Conservation (phyloP, 805 yeast genomes). For the Pichia manshurica region DNA sequence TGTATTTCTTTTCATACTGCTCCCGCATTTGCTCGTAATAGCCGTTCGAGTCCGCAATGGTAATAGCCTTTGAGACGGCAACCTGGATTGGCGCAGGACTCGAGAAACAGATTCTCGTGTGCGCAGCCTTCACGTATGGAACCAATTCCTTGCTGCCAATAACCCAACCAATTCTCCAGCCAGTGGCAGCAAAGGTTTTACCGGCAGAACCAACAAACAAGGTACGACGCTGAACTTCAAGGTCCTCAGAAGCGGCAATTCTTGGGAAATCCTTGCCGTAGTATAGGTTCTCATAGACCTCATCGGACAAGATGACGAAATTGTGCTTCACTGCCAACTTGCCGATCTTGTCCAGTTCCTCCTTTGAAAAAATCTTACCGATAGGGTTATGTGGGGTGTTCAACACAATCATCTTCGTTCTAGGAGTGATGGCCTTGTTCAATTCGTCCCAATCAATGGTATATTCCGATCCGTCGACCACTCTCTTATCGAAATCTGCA, state of each 20-base stretch:
- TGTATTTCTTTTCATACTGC: conserved; percentile 65
- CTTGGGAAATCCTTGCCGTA: conserved; percentile 64
- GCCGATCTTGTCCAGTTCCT: conserved; percentile 73
- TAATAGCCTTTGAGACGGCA: conserved; percentile 77
- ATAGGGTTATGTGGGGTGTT: conserved; percentile 97
- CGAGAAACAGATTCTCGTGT: conserved; percentile 89
- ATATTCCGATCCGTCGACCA: conserved; percentile 84
- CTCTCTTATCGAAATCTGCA: conserved; percentile 51
- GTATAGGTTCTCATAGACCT: conserved; percentile 88
- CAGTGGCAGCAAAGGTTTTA: conserved; percentile 97
- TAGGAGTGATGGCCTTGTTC: conserved; percentile 60
- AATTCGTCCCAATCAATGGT: conserved; percentile 72
- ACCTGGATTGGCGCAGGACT: conserved; percentile 90
- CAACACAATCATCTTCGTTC: conserved; percentile 80
- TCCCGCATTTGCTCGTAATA: conserved; percentile 69
- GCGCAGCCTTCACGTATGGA: conserved; percentile 80
- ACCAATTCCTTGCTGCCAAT: conserved; percentile 81
- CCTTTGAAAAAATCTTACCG: conserved; percentile 79
- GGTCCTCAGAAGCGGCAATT: conserved; percentile 66
- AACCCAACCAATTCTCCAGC: conserved; percentile 98
- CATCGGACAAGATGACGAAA: conserved; percentile 80
- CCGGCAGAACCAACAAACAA: conserved; percentile 96
- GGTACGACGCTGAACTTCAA: conserved; percentile 73
- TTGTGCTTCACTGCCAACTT: conserved; percentile 80
- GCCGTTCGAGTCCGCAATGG: conserved; percentile 46